Evolutionary conservation across 805 yeast species (phyloP).

Genomic region (Crinitomyces ghanaensis): DNA sequence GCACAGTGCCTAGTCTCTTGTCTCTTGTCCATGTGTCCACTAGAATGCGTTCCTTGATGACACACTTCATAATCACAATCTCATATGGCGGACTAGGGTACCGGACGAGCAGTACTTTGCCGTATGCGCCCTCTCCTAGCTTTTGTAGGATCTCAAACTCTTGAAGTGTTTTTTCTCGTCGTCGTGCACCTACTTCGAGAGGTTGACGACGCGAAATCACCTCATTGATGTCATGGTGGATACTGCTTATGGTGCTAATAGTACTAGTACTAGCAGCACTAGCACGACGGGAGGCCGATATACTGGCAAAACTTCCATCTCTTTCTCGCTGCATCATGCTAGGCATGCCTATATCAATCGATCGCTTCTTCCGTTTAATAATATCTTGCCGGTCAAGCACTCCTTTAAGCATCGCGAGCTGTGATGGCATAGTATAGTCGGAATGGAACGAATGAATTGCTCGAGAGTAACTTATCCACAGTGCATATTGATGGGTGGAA

Average conservation of each 20-base stretch:
- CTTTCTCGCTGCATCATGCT: too few relatives aligned
- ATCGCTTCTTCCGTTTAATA: slow-evolving; percentile 1
- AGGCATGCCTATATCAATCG: too few relatives aligned
- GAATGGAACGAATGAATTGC: slow-evolving; percentile 18
- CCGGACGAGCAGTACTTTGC: slow-evolving; percentile 75
- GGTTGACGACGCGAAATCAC: slow-evolving; percentile 2
- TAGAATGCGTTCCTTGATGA: slow-evolving; percentile 81
- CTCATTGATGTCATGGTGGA: too few relatives aligned
- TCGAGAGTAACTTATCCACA: slow-evolving; percentile 85
- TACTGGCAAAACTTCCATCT: slow-evolving; percentile 1
- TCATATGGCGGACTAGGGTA: slow-evolving; percentile 52
- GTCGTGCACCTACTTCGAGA: slow-evolving; percentile 44
- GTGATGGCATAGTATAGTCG: slow-evolving; percentile 39
- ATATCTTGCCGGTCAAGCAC: slow-evolving; percentile 2
- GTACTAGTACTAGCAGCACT: too few relatives aligned
- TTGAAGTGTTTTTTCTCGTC: slow-evolving; percentile 58
- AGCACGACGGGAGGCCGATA: slow-evolving; percentile 3
- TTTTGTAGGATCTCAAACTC: slow-evolving; percentile 64
- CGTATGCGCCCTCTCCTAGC: slow-evolving; percentile 96
- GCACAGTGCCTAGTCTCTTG: slow-evolving; percentile 80
- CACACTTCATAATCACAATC: slow-evolving; percentile 73
- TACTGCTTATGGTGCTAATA: too few relatives aligned
- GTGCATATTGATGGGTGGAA: slow-evolving; percentile 42
- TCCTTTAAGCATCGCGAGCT: slow-evolving; percentile 30
- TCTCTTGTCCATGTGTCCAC: slow-evolving; percentile 98